Base-by-base conservation (phyloP, 495 filamentous ascomycete species). In the Neurospora sp. region DNA sequence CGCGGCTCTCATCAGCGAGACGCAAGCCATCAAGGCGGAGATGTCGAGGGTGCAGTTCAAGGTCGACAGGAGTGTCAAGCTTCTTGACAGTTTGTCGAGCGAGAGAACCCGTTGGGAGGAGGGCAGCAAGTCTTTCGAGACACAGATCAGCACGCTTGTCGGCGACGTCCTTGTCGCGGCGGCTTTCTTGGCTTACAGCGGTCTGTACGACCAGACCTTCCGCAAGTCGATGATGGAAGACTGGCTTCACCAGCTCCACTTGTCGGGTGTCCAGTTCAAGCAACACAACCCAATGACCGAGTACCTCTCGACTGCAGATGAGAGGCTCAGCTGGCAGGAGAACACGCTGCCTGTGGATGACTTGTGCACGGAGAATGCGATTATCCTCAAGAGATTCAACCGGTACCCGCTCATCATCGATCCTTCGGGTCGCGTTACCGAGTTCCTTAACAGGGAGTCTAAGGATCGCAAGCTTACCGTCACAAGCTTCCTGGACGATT, bases 391-490 rank as follows among this genome's bases (percentile, higher is more conserved):
- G 84, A 88, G 95, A 48, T 99, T 97, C 88, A 98, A 99, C 86
- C 88, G 96, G 72, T 99, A 99, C 80, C 96, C 96, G 39, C 87
- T 99, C 68, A 98, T 99, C 78, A 97, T 99, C 78, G 96, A 99
- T 80, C 96, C 96, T 3, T 98, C 96, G 27, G 96, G 96, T 35
- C 90, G 96, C 40, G 92, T 93, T 44, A 94, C 92, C 2, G 95
- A 99, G 75, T 99, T 97, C 84, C 80, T 99, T 78, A 93, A 97
- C 80, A 94, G 93, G 74, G 92, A 98, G 80, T 94, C 90, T 85
- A 94, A 94, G 76, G 93, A 97, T 68, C 91, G 96, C 72, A 91
- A 93, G 48, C 90, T 99, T 71, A 98, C 94, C 0, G 92, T 99
- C 35, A 98, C 96, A 0, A 98, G 96, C 84, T 99, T 99, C 88